Evolutionary conservation across 345 rosid genomes (phyloP), one percentile per base, ranked within the genome.

Genomic region (Corchorus capsularis): DNA sequence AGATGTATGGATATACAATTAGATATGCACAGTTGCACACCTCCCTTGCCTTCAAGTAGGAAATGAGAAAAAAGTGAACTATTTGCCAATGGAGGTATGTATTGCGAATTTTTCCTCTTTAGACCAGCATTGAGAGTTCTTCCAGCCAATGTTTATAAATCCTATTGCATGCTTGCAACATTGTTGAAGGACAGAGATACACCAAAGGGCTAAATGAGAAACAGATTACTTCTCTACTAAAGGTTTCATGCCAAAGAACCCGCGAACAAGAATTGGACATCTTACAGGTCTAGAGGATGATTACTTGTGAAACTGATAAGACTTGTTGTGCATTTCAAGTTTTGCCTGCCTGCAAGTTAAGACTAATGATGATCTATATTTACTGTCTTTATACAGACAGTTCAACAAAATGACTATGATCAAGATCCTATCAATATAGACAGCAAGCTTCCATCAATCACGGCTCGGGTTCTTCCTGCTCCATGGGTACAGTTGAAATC

Each of bases 11-110:
- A 4, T 82, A 71, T 71, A 65, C 73, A 16, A 76, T 82, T 54
- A 78, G 49, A 43, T 66, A 85, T n/a, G 57, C 86, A n/a, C n/a
- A 27, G 27, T n/a, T n/a, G n/a, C n/a, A 5, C 85, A 82, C 67
- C 64, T 83, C 22, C 88, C 88, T 65, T 82, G 82, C 75, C 84
- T 85, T 52, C 82, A 85, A 79, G 86, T 76, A 7, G 86, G 88
- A 69, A 85, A 80, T 60, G 78, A 75, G 64, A 75, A 62, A 61
- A 78, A 79, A 55, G 75, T 76, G 17, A 81, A 80, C 72, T 85
- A 82, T 71, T 82, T 85, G 79, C 88, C 88, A 2, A 79, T 85
- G 86, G 88, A 85, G 82, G 88, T 82, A 63, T 1, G 78, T n/a
- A 17, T 11, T 27, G 27, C 27, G n/a, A 27, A 27, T 27, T 50